Base-by-base conservation (phyloP, 75 land plant genomes). In the Pinus taeda region DNA sequence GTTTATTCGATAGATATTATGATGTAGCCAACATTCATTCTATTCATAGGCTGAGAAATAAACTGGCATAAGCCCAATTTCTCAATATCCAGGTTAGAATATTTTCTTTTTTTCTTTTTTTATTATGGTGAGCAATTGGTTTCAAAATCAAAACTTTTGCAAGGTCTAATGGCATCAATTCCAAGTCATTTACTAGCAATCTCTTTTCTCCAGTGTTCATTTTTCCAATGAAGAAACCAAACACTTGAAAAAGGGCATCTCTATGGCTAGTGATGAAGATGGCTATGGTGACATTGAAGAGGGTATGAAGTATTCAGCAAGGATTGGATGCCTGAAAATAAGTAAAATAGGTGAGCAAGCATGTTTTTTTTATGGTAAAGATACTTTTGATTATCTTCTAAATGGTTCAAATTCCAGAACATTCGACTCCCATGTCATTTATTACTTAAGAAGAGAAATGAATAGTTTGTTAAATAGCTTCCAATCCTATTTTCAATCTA, bases 301-400 rank as follows among this genome's bases (percentile, higher is more conserved):
- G 65, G 91, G 87, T 20, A 81, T 26, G 60, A 81, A 66, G 96
- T 79, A 21, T 95, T 95, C 71, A 91, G 80, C 79, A 88, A 90
- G 49, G 81, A 89, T 45, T 96, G 94, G 94, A 81, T 93, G 64
- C 96, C 98, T 13, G 89, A n/a, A n/a, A n/a, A n/a, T n/a, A n/a
- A n/a, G n/a, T n/a, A n/a, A n/a, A n/a, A n/a, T n/a, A n/a, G n/a
- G 83, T 75, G 76, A 86, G 66, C 79, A 87, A 36, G 59, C 86
- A 21, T n/a, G 49, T 72, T 59, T 59, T 2, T 59, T 15, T 59
- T n/a, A 15, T 59, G 6, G 57, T 45, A 20, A n/a, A 45, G 55
- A 20, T 42, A 39, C 22, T n/a, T 15, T 37, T 42, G 0, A 6
- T 22, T 8, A 13, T 62, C 30, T 3, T 20, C 36, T 65, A 15